These are phyloP conservation scores for Hypoxylon rickii DNA, from an alignment of 495 filamentous ascomycete species.

Conservation along the genomic window DNA sequence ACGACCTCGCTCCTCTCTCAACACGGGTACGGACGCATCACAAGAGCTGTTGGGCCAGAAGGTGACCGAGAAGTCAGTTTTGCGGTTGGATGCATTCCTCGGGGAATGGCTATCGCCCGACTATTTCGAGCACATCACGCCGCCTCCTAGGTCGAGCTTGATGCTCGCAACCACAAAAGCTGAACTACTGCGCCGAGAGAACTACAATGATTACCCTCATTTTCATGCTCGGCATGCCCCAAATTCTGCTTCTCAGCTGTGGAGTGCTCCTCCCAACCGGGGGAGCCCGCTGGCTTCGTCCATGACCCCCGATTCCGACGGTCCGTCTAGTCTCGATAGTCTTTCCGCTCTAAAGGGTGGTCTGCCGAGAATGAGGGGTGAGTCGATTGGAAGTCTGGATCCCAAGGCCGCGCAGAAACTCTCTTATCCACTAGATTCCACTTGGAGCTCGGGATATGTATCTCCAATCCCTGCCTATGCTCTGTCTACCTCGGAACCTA, in stretches of 20 bases:
- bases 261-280: slow-evolving; percentile 37
- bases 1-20: slow-evolving; percentile 24
- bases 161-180: slow-evolving; percentile 89
- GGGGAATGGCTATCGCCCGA: slow-evolving; percentile 94
- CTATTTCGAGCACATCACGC: slow-evolving; percentile 91
- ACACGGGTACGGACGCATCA: slow-evolving; percentile 4
- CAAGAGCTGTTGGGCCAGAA: background rate
- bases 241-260: slow-evolving; percentile 41
- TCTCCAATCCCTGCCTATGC: slow-evolving; percentile 83
- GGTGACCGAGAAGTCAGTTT: slow-evolving; percentile 54
- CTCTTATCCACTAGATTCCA: slow-evolving; percentile 7
- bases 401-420: slow-evolving; percentile 12
- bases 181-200: slow-evolving; percentile 73
- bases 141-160: slow-evolving; percentile 80
- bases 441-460: slow-evolving; percentile 58
- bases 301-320: slow-evolving; percentile 10
- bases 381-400: slow-evolving; percentile 20
- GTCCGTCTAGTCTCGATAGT: slow-evolving; percentile 28
- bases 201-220: slow-evolving; percentile 57
- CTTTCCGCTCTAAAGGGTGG: slow-evolving; percentile 33
- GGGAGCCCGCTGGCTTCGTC: slow-evolving; percentile 17
- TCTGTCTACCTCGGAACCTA: slow-evolving; percentile 74
- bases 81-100: slow-evolving; percentile 89
- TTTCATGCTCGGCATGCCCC: slow-evolving; percentile 42
- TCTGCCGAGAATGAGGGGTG: slow-evolving; percentile 31